Evolutionary conservation across 2,329 filamentous ascomycete species (phyloP).

Genomic region (Metarhizium sp.): DNA sequence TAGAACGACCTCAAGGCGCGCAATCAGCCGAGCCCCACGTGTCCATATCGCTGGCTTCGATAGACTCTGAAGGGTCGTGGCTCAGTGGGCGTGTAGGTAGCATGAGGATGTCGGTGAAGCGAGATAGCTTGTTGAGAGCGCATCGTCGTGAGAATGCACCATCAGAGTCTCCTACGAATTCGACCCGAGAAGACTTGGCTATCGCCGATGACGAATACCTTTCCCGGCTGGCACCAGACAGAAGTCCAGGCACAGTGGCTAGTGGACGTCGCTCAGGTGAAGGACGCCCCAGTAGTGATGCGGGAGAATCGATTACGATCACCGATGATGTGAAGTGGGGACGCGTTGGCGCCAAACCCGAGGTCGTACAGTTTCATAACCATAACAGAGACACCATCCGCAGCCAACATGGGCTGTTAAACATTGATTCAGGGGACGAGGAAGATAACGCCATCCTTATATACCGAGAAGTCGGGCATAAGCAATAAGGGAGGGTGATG

Average conservation of each 20-base stretch:
- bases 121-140: conserved; percentile 26
- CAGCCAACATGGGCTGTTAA: conserved; percentile 43
- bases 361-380: conserved; percentile 49
- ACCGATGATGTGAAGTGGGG: conserved; percentile 43
- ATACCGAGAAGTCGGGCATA: conserved; percentile 6
- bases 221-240: conserved; percentile 31
- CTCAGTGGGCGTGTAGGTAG: conserved; percentile 64
- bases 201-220: conserved; percentile 64
- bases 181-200: conserved; percentile 55
- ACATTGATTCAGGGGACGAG: conserved; percentile 27
- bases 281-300: conserved; percentile 49
- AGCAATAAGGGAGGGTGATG: not conserved
- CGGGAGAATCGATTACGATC: conserved; percentile 34
- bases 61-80: conserved; percentile 95
- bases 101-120: conserved; percentile 36
- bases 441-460: conserved; percentile 19
- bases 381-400: conserved; percentile 35
- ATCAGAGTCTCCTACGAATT: conserved; percentile 30
- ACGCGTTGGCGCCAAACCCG: conserved; percentile 35
- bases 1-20: conserved; percentile 24
- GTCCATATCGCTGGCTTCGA: conserved; percentile 82
- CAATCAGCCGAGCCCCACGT: conserved; percentile 52
- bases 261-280: conserved; percentile 37
- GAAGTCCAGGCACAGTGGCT: conserved; percentile 15
- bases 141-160: conserved; percentile 18